phyloP scores from a whole-genome alignment of 371 early-diverging fungal species.

The Mortierella sp. region DNA sequence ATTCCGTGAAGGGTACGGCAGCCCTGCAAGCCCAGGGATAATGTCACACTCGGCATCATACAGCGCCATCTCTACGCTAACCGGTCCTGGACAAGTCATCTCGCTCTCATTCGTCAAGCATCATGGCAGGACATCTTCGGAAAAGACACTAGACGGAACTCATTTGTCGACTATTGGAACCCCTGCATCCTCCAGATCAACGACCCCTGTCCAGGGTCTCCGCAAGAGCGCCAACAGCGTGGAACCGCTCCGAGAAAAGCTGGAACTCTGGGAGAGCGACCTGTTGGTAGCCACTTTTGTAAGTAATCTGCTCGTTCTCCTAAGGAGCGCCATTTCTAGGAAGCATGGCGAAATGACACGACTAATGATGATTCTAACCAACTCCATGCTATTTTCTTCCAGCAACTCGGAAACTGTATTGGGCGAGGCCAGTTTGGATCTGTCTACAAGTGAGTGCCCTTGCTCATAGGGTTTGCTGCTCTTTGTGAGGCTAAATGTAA shows the following conservation, averaged over 20 bases:
- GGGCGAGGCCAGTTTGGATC: conserved; percentile 94
- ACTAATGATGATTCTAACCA: background rate
- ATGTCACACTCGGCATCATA: conserved; percentile 41
- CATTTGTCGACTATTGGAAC: conserved; percentile 23
- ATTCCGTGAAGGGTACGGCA: conserved; percentile 36
- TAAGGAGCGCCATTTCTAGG: background rate
- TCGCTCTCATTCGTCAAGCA: conserved; percentile 20
- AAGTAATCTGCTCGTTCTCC: conserved; percentile 42
- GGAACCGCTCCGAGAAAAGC: conserved; percentile 60
- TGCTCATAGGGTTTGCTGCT: background rate
- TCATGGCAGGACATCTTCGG: conserved; percentile 37
- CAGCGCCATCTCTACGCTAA: conserved; percentile 32
- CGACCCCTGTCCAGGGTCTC: conserved; percentile 53
- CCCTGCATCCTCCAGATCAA: conserved; percentile 40
- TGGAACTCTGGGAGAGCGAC: conserved; percentile 68
- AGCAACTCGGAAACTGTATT: conserved; percentile 88
- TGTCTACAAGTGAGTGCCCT: conserved; percentile 72
- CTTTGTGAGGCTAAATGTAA: too few species aligned
- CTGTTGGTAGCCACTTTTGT: conserved; percentile 66
- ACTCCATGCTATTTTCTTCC: conserved; percentile 8
- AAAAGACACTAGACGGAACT: conserved; percentile 19
- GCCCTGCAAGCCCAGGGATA: conserved; percentile 40
- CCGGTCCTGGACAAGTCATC: conserved; percentile 8
- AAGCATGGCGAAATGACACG: background rate
- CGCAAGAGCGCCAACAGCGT: conserved; percentile 36